phyloP scores from a whole-genome alignment of 2,329 filamentous ascomycete species.

The Rosellinia necatrix region DNA sequence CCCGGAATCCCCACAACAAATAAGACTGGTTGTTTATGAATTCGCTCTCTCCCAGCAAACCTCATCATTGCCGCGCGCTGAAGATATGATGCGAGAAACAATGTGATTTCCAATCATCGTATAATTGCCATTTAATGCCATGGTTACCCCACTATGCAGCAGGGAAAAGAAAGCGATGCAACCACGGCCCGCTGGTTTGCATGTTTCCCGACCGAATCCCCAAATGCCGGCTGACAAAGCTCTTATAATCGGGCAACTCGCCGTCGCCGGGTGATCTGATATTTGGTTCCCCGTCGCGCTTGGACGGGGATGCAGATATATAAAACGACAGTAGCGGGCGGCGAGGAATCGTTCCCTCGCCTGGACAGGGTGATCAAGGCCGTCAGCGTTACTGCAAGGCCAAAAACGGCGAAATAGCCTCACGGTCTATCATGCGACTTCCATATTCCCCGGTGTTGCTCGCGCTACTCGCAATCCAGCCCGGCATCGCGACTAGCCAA shows the following conservation, averaged over 20 bases:
- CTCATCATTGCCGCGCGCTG: too few species aligned
- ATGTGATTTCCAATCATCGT: too few species aligned
- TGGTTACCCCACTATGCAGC: neutral
- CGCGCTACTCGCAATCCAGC: neutral
- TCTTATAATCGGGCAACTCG: neutral
- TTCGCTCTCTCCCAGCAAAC: too few species aligned
- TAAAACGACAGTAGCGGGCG: neutral
- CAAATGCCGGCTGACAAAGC: conserved; percentile 22
- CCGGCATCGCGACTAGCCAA: neutral
- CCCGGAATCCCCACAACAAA: too few species aligned
- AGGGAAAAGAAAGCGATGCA: neutral
- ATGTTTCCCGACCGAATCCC: neutral
- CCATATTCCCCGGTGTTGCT: neutral
- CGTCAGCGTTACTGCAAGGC: too few species aligned
- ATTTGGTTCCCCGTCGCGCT: neutral
- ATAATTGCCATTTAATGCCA: too few species aligned
- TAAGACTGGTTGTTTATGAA: too few species aligned
- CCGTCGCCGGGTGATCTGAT: conserved; percentile 6
- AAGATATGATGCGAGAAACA: too few species aligned
- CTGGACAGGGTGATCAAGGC: too few species aligned
- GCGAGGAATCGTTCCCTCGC: too few species aligned
- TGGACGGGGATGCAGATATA: neutral
- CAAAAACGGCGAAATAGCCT: too few species aligned
- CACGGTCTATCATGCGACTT: neutral
- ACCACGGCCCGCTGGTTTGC: neutral